Conservation (phyloP, 768 basidiomycete genomes). For the Tricholoma sp. region DNA sequence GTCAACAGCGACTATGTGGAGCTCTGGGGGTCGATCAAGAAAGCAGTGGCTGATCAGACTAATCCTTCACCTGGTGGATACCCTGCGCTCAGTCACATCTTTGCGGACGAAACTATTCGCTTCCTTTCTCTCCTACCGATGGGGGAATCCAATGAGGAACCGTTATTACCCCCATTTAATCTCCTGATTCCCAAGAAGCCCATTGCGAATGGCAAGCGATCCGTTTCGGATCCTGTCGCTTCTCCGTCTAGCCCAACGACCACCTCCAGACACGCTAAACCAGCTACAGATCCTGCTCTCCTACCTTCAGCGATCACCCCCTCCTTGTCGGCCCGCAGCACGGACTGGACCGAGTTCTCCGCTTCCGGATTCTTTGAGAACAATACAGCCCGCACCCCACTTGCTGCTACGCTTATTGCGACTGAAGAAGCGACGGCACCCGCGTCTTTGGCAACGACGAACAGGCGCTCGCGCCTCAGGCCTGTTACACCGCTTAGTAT, state of each 20-base stretch:
- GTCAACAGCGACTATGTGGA: conserved; percentile 29
- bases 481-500: conserved; percentile 17
- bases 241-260: conserved; percentile 13
- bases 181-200: conserved; percentile 19
- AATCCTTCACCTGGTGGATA: conserved; percentile 30
- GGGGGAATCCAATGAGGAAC: conserved; percentile 25
- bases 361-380: conserved; percentile 53
- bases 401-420: conserved; percentile 55
- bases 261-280: conserved; percentile 20
- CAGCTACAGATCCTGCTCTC: conserved; percentile 22
- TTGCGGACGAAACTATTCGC: conserved; percentile 66
- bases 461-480: conserved; percentile 21
- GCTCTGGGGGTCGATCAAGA: conserved; percentile 55
- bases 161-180: conserved; percentile 28
- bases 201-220: conserved; percentile 24
- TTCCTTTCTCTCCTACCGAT: conserved; percentile 47
- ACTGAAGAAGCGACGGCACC: conserved; percentile 58
- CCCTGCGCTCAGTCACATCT: conserved; percentile 43
- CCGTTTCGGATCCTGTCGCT: conserved; percentile 20
- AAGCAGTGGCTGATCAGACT: conserved; percentile 29
- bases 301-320: conserved; percentile 17
- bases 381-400: conserved; percentile 31
- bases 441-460: conserved; percentile 18
- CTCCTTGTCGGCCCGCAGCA: conserved; percentile 15
- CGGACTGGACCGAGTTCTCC: conserved; percentile 71